Conservation (phyloP, 208 protist genomes). For the Leishmania guyanensis region DNA sequence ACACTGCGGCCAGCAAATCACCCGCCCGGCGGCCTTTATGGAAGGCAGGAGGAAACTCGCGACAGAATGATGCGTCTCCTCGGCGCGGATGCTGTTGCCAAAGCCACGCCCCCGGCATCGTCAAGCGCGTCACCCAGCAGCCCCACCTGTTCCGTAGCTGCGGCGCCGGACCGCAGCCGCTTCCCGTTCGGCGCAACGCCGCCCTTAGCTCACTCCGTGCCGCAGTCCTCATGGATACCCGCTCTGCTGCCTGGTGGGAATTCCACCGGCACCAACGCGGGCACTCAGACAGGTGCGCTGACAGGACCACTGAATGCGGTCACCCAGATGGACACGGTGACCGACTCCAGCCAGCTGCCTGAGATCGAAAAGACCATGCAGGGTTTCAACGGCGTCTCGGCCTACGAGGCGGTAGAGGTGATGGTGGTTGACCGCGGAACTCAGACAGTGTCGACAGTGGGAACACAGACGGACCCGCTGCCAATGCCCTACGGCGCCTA, state of each 20-base stretch:
- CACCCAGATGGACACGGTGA: slow-evolving; percentile 12
- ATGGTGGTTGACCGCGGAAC: slow-evolving; percentile 87
- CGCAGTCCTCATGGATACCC: slow-evolving; percentile 9
- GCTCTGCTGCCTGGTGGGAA: not conserved
- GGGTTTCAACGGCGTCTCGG: slow-evolving; percentile 6
- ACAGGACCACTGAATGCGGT: not conserved
- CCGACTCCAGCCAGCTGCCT: slow-evolving; percentile 24
- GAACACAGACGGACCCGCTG: slow-evolving; percentile 77
- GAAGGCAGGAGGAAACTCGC: slow-evolving; percentile 59
- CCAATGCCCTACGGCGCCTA: slow-evolving; percentile 26
- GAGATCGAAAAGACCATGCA: slow-evolving; percentile 28
- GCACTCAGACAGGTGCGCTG: not conserved
- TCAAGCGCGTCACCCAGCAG: slow-evolving; percentile 10
- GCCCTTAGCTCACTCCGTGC: slow-evolving; percentile 1
- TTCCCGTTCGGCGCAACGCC: slow-evolving; percentile 30
- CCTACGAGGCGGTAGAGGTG: slow-evolving; percentile 63
- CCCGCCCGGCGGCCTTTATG: slow-evolving; percentile 13
- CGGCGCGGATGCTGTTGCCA: slow-evolving; percentile 41
- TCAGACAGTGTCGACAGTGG: slow-evolving; percentile 70
- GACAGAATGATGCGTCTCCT: slow-evolving; percentile 60
- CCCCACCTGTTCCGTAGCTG: slow-evolving; percentile 18
- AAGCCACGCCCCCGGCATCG: slow-evolving; percentile 21
- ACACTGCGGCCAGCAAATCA: slow-evolving; percentile 19
- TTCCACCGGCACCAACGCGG: not conserved
- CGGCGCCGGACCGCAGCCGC: slow-evolving; percentile 19